These are phyloP conservation scores for Clitopilus hobsonii DNA, from an alignment of 768 basidiomycete genomes.

Conservation along the genomic window DNA sequence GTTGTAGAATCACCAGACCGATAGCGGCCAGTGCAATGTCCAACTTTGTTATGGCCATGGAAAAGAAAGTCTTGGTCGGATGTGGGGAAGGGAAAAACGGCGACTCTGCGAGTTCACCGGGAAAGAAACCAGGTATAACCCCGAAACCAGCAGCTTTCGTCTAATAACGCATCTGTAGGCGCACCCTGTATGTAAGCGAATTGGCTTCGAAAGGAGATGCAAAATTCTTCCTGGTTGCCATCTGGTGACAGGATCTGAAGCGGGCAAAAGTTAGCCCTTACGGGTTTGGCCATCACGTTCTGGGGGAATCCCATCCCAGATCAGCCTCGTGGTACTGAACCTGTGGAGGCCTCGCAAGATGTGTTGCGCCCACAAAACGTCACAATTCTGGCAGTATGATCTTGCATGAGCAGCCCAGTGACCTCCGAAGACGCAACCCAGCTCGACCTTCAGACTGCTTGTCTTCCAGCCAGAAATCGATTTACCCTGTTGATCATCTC, in stretches of 20 bases:
- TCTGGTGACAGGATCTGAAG: not conserved
- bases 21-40: conserved; percentile 4
- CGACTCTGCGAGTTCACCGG: not conserved
- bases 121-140: not conserved
- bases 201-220: not conserved
- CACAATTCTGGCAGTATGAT: no score
- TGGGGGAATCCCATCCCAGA: not conserved
- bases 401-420: no score
- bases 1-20: conserved; percentile 9
- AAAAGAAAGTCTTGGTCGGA: not conserved
- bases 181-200: not conserved
- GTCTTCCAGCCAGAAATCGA: no score
- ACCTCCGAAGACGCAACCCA: no score
- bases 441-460: no score
- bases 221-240: not conserved
- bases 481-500: not conserved
- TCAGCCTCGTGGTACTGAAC: no score
- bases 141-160: not conserved
- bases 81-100: not conserved
- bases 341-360: no score
- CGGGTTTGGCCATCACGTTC: not conserved
- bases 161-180: not conserved
- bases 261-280: not conserved
- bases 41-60: conserved; percentile 5
- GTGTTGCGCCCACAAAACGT: no score